Evolutionary conservation across 1,139 yeast species (phyloP).

Genomic region (Scheffersomyces titani): DNA sequence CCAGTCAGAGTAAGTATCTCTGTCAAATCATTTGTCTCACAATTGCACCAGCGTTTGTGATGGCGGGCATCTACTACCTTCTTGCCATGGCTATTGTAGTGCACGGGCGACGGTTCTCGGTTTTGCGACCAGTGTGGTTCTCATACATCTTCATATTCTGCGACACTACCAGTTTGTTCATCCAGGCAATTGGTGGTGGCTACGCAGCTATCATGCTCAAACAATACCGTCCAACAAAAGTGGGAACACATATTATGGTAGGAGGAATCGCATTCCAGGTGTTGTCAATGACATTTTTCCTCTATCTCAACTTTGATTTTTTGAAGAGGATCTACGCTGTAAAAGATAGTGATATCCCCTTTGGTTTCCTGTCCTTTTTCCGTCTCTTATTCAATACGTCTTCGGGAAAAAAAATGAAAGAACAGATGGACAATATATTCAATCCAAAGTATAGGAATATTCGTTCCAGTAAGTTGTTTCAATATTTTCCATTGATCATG

Average conservation of each 20-base stretch:
- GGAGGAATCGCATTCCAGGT: constrained; percentile 43
- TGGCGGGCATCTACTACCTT: constrained; percentile 41
- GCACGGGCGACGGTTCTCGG: constrained; percentile 27
- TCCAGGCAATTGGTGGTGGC: constrained; percentile 43
- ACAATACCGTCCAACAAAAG: constrained; percentile 13
- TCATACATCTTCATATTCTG: constrained; percentile 37
- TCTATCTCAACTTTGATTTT: constrained; percentile 28
- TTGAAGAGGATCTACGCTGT: constrained; percentile 24
- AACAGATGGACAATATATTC: constrained; percentile 19
- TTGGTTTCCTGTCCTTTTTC: constrained; percentile 7
- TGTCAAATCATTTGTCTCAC: constrained; percentile 38
- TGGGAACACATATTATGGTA: constrained; percentile 39
- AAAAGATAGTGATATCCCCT: background rate
- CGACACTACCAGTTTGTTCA: constrained; percentile 31
- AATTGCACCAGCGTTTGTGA: constrained; percentile 40
- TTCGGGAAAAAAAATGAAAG: constrained; percentile 15
- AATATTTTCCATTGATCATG: constrained; percentile 25
- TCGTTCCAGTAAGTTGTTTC: constrained; percentile 18
- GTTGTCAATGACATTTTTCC: constrained; percentile 35
- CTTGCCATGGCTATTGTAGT: constrained; percentile 35
- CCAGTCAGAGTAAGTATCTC: constrained; percentile 23
- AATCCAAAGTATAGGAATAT: constrained; percentile 15
- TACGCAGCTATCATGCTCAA: constrained; percentile 28
- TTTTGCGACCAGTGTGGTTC: constrained; percentile 34
- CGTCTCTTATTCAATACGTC: constrained; percentile 25